Evolutionary conservation across 345 rosid species (phyloP).

Genomic region (Pugionium cornutum): DNA sequence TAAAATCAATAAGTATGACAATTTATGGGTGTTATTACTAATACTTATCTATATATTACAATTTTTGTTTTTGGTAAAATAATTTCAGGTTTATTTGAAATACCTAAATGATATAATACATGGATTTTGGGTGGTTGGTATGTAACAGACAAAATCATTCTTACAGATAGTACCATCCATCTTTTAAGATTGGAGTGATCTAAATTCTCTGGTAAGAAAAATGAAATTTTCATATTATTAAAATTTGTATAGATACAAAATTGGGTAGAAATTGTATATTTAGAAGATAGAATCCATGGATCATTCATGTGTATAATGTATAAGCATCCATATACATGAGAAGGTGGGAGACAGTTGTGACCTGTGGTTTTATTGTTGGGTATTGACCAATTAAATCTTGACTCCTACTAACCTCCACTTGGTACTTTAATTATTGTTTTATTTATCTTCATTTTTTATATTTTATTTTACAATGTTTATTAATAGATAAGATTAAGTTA

Average conservation of each 20-base stretch:
- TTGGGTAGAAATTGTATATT: slow-evolving; percentile 20
- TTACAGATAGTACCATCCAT: slow-evolving; percentile 27
- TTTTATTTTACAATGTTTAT: neutral
- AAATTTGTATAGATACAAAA: neutral
- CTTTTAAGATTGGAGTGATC: slow-evolving; percentile 35
- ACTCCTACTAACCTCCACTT: slow-evolving; percentile 41
- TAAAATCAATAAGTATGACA: neutral
- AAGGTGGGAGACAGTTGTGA: slow-evolving; percentile 47
- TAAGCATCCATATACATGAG: slow-evolving; percentile 34
- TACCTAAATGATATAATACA: slow-evolving; percentile 8
- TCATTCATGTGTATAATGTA: slow-evolving; percentile 1
- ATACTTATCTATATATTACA: neutral
- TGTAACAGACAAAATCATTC: slow-evolving; percentile 36
- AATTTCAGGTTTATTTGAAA: neutral
- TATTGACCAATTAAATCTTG: slow-evolving; percentile 39
- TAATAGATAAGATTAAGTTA: neutral
- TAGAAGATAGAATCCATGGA: slow-evolving; percentile 18
- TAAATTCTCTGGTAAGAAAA: slow-evolving; percentile 20
- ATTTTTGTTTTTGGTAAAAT: neutral
- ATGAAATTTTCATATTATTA: slow-evolving; percentile 1
- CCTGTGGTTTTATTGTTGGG: slow-evolving; percentile 23
- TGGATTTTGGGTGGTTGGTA: slow-evolving; percentile 32
- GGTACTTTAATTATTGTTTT: slow-evolving; percentile 28
- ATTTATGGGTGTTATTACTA: neutral
- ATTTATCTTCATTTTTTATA: neutral